Percentiles rank a stretch among this genome's conserved stretches.
phyloP scores from a whole-genome alignment of 1,139 yeast species.

The Geotrichum siamense region DNA sequence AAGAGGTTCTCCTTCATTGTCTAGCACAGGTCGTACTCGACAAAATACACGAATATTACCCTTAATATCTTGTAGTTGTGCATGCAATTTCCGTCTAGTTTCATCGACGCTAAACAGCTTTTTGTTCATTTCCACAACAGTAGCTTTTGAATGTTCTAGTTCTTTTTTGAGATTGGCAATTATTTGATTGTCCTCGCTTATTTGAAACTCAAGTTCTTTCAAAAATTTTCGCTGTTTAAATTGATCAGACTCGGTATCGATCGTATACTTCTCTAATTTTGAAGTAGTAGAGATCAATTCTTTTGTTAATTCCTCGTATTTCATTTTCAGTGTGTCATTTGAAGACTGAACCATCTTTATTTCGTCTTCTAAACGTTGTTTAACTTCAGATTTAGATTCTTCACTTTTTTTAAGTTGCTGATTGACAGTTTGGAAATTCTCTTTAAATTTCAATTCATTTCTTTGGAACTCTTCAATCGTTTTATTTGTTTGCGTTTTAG shows the following conservation, averaged over 20 bases:
- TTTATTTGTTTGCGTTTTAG: constrained; percentile 5
- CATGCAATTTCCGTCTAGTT: constrained; percentile 59
- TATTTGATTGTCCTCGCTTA: not conserved
- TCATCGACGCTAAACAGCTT: constrained; percentile 42
- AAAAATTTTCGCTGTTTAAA: constrained; percentile 1
- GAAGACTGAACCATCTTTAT: constrained; percentile 18
- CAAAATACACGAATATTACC: constrained; percentile 93
- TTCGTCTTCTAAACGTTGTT: constrained; percentile 18
- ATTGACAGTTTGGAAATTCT: constrained; percentile 18
- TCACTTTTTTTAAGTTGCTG: constrained; percentile 24
- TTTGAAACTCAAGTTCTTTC: not conserved
- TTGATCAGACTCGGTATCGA: constrained; percentile 4
- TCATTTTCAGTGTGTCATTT: constrained; percentile 8
- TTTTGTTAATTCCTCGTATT: not conserved
- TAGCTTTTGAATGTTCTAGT: not conserved
- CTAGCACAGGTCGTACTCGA: constrained; percentile 45
- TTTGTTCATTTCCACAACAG: not conserved
- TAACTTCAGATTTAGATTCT: constrained; percentile 20
- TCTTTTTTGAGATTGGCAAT: not conserved
- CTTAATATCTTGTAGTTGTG: constrained; percentile 72
- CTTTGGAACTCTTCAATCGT: constrained; percentile 1
- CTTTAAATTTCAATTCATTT: constrained; percentile 3
- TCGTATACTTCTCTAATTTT: not conserved
- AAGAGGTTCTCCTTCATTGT: constrained; percentile 31
- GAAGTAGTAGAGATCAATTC: not conserved